A percentile compares a stretch with the other conserved stretches of the same genome.
Conservation (phyloP, 495 filamentous ascomycete species). For the Ascodesmis nigricans region DNA sequence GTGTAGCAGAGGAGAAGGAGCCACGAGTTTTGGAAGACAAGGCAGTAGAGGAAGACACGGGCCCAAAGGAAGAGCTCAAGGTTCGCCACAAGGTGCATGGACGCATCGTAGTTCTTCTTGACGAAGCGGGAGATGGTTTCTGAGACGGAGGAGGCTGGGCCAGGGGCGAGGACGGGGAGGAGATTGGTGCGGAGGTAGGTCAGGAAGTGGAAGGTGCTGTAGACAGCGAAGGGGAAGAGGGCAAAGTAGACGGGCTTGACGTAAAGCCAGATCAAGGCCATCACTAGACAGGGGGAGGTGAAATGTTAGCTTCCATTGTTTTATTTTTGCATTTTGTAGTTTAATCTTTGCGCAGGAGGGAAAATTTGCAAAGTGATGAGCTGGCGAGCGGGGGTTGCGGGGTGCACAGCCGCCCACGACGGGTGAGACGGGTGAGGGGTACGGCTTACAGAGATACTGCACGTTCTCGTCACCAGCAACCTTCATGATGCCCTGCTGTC, state of each 20-base stretch:
- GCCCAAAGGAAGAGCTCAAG: constrained; percentile 64
- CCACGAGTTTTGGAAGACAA: constrained; percentile 83
- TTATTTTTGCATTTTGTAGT: too few species aligned
- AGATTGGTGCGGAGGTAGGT: constrained; percentile 56
- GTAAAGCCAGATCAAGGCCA: constrained; percentile 93
- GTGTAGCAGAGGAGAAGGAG: constrained; percentile 68
- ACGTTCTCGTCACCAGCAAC: constrained; percentile 80
- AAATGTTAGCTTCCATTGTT: constrained; percentile 11
- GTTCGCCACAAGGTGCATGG: constrained; percentile 58
- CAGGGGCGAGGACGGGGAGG: constrained; percentile 35
- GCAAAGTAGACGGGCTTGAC: constrained; percentile 71
- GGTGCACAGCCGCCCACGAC: background rate
- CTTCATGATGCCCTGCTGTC: constrained; percentile 36
- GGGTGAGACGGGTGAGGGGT: too few species aligned
- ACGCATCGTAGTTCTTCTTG: constrained; percentile 87
- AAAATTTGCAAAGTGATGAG: constrained; percentile 2
- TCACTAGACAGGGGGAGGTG: constrained; percentile 34
- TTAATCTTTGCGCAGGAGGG: background rate
- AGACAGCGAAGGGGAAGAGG: constrained; percentile 82
- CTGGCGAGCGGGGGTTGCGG: too few species aligned
- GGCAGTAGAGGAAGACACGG: constrained; percentile 52
- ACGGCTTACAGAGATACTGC: constrained; percentile 79
- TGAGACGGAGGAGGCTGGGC: constrained; percentile 31
- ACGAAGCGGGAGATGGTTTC: constrained; percentile 79
- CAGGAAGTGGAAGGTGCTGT: constrained; percentile 93